Percentiles rank a stretch among this genome's conserved stretches.
phyloP scores from a whole-genome alignment of 176 grass and related monocot genomes.

The Carex kokanica region DNA sequence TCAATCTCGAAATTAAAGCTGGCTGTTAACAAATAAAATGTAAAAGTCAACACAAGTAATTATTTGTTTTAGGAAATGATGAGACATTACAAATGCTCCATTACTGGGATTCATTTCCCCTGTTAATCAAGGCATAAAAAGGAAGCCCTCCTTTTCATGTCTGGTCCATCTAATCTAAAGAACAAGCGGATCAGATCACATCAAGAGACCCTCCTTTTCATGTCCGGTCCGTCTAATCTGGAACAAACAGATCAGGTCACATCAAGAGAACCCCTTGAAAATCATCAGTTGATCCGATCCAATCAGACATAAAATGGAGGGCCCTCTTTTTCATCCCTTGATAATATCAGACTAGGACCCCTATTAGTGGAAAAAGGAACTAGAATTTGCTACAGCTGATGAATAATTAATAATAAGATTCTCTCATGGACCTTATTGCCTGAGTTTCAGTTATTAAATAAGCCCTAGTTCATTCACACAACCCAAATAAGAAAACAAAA shows the following conservation, averaged over 20 bases:
- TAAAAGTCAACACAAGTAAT: constrained; percentile 18
- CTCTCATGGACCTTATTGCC: not conserved
- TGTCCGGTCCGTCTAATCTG: not conserved
- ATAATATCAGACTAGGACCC: not conserved
- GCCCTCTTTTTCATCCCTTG: not conserved
- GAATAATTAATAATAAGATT: not conserved
- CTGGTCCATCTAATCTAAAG: not conserved
- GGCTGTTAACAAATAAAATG: constrained; percentile 38
- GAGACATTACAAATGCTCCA: not conserved
- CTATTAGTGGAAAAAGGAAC: not conserved
- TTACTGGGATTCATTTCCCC: not conserved
- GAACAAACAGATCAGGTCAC: not conserved
- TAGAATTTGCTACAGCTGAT: not conserved
- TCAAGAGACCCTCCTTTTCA: not conserved
- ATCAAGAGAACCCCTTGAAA: not conserved
- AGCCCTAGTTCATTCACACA: not conserved
- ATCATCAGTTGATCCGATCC: not conserved
- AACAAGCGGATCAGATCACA: not conserved
- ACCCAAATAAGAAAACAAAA: not conserved
- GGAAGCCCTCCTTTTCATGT: too few species aligned
- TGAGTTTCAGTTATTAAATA: not conserved
- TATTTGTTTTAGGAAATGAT: constrained; percentile 12
- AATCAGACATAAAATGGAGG: not conserved
- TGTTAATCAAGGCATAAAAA: too few species aligned
- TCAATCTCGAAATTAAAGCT: constrained; percentile 55